Percentiles rank a stretch among this genome's conserved stretches.
Evolutionary conservation across 257 asterid genomes (phyloP).

Genomic region (Ilex asprella): DNA sequence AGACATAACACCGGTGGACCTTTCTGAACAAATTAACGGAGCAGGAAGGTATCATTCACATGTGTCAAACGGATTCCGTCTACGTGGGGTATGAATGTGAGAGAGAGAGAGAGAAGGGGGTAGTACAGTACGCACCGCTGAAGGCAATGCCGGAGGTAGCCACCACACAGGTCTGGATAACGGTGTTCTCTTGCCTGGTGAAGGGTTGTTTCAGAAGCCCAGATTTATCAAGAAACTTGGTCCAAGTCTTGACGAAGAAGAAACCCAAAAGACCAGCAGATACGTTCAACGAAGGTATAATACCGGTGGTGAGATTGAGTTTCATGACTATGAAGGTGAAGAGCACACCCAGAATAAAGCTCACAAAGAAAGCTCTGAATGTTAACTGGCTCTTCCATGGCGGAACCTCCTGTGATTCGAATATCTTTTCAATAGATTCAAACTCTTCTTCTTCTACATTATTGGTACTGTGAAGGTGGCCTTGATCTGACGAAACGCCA

Average conservation of each 20-base stretch:
- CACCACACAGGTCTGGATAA: slow-evolving; percentile 93
- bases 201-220: slow-evolving; percentile 73
- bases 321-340: slow-evolving; percentile 94
- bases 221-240: slow-evolving; percentile 56
- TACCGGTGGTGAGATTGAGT: slow-evolving; percentile 83
- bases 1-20: too few relatives aligned
- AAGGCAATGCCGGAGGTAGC: slow-evolving; percentile 94
- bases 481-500: too few relatives aligned
- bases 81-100: too few relatives aligned
- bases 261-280: slow-evolving; percentile 91
- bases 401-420: slow-evolving; percentile 72
- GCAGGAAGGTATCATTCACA: too few relatives aligned
- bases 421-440: slow-evolving; percentile 54
- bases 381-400: slow-evolving; percentile 86
- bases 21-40: too few relatives aligned
- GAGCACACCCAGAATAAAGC: slow-evolving; percentile 51
- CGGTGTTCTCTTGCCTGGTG: slow-evolving; percentile 89
- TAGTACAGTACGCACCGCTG: slow-evolving; percentile 48
- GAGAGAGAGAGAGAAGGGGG: neutral
- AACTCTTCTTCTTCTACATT: slow-evolving; percentile 10
- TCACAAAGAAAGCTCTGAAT: slow-evolving; percentile 62
- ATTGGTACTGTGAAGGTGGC: too few relatives aligned
- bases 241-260: slow-evolving; percentile 86
- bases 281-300: slow-evolving; percentile 85
- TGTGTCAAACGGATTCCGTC: too few relatives aligned